A percentile compares a stretch with the other conserved stretches of the same genome.
These are phyloP conservation scores for Cordyceps militaris DNA, from an alignment of 2,329 filamentous ascomycete genomes.

Conservation along the genomic window DNA sequence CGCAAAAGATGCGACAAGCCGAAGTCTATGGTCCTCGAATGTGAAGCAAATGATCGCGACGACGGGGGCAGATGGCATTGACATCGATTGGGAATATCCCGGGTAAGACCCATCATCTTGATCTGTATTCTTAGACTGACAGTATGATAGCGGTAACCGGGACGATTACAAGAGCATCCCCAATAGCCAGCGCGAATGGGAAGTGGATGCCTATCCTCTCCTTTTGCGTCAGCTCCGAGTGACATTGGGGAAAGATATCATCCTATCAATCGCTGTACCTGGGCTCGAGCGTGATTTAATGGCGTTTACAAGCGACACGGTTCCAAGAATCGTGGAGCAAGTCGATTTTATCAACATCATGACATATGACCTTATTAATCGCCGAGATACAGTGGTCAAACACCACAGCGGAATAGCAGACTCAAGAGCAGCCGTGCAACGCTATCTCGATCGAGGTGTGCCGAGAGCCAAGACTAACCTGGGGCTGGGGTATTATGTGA, in stretches of 20 bases:
- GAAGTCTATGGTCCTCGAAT: conserved; percentile 55
- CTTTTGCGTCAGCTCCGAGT: conserved; percentile 52
- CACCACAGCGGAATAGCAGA: conserved; percentile 58
- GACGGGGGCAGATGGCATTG: conserved; percentile 57
- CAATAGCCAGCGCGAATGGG: conserved; percentile 52
- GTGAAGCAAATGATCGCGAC: conserved; percentile 54
- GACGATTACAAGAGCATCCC: conserved; percentile 60
- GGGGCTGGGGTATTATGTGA: conserved; percentile 61
- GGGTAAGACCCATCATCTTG: conserved; percentile 26
- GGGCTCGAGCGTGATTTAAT: conserved; percentile 60
- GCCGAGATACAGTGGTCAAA: conserved; percentile 54
- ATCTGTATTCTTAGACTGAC: background rate
- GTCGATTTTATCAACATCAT: conserved; percentile 64
- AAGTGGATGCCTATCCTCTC: conserved; percentile 57
- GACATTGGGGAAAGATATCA: conserved; percentile 48
- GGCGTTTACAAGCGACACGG: conserved; percentile 52
- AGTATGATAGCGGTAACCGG: conserved; percentile 51
- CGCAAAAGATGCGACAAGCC: conserved; percentile 42
- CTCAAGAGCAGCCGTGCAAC: conserved; percentile 47
- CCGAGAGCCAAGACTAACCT: conserved; percentile 49
- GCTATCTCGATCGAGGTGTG: conserved; percentile 51
- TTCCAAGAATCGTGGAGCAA: conserved; percentile 49
- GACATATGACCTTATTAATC: conserved; percentile 66
- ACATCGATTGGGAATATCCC: conserved; percentile 61
- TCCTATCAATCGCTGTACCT: conserved; percentile 63